phyloP scores from a whole-genome alignment of 768 basidiomycete species.

The Pulveroboletus sp. region DNA sequence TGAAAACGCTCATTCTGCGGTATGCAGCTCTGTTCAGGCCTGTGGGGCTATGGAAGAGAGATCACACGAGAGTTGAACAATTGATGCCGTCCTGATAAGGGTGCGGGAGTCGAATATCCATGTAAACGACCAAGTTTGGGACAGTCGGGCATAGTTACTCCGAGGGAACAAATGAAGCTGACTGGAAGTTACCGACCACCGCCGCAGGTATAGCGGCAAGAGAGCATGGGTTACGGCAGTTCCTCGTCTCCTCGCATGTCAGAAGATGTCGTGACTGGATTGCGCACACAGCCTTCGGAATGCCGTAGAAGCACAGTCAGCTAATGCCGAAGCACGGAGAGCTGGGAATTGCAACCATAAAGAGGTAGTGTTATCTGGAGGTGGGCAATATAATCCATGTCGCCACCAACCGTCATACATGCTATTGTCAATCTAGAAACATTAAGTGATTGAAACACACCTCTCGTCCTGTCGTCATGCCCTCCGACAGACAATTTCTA shows the following conservation, averaged over 20 bases:
- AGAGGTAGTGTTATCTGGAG: neutral
- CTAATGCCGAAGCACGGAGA: neutral
- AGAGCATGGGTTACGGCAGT: neutral
- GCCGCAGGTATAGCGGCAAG: neutral
- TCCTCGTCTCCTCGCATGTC: neutral
- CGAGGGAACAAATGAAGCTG: neutral
- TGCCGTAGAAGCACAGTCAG: neutral
- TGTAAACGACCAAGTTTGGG: neutral
- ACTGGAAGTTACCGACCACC: neutral
- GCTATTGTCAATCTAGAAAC: too few relatives aligned
- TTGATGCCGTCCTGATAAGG: conserved; percentile 5
- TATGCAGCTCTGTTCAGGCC: conserved; percentile 30
- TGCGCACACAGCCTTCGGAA: neutral
- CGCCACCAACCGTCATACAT: neutral
- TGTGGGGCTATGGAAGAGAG: neutral
- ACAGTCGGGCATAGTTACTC: too few relatives aligned
- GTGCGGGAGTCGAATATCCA: neutral
- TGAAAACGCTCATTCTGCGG: conserved; percentile 8
- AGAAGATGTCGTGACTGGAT: neutral
- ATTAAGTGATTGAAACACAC: too few relatives aligned
- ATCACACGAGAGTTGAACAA: neutral
- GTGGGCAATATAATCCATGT: neutral
- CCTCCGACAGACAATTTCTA: too few relatives aligned
- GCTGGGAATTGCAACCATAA: neutral
- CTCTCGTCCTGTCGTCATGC: too few relatives aligned